Evolutionary conservation across 768 basidiomycete genomes (phyloP).

Genomic region (Russula earlei): DNA sequence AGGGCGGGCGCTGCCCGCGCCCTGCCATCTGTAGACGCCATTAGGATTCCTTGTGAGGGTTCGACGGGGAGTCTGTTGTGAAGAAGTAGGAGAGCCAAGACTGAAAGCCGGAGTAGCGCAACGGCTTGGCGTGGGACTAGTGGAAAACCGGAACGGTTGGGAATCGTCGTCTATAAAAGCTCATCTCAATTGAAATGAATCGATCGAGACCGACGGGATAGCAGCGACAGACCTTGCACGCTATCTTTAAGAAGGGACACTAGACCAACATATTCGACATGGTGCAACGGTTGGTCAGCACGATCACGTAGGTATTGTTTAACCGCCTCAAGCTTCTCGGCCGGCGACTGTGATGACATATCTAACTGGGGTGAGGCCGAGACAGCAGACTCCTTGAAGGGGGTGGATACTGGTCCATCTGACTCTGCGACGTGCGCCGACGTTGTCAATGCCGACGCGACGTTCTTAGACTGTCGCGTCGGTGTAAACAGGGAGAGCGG

Average conservation of each 20-base stretch:
- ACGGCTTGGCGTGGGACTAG: slow-evolving; percentile 34
- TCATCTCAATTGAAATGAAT: slow-evolving; percentile 15
- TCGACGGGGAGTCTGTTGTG: slow-evolving; percentile 36
- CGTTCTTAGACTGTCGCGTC: background rate
- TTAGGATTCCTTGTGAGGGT: slow-evolving; percentile 65
- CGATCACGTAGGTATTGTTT: slow-evolving; percentile 37
- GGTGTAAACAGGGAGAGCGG: slow-evolving; percentile 7
- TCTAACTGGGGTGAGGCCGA: slow-evolving; percentile 11
- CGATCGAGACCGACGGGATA: background rate
- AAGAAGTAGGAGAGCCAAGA: slow-evolving; percentile 20
- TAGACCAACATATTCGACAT: slow-evolving; percentile 46
- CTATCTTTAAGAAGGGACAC: slow-evolving; percentile 45
- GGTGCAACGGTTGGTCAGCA: slow-evolving; percentile 38
- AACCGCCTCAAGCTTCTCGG: slow-evolving; percentile 40
- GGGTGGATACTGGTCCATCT: slow-evolving; percentile 18
- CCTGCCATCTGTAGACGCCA: slow-evolving; percentile 62
- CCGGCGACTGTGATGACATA: slow-evolving; percentile 26
- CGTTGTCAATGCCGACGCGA: background rate
- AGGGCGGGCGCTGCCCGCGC: slow-evolving; percentile 61
- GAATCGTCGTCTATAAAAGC: slow-evolving; percentile 22
- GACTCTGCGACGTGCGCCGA: slow-evolving; percentile 3
- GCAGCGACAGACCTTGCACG: slow-evolving; percentile 33
- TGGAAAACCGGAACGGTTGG: slow-evolving; percentile 57
- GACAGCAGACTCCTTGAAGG: slow-evolving; percentile 18
- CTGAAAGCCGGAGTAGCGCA: slow-evolving; percentile 29